Evolutionary conservation across 768 basidiomycete species (phyloP).

Genomic region (Mycena epipterygia): DNA sequence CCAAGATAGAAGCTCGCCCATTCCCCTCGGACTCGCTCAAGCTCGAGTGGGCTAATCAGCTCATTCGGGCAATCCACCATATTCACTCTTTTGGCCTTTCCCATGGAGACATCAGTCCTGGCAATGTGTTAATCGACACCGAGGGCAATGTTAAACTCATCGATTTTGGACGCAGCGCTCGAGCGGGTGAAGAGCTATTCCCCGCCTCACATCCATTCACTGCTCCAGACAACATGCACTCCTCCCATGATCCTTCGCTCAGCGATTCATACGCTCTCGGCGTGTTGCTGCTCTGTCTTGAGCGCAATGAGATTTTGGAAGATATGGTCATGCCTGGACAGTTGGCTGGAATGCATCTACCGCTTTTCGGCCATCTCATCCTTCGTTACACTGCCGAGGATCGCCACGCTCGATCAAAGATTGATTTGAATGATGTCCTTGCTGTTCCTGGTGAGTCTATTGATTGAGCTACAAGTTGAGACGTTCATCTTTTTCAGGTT

Average conservation of each 20-base stretch:
- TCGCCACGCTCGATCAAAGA: not conserved
- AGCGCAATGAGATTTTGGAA: not conserved
- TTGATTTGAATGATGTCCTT: not conserved
- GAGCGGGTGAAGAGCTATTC: not conserved
- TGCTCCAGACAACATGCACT: not conserved
- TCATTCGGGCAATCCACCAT: not conserved
- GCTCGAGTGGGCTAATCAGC: constrained; percentile 4
- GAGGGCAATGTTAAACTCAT: not conserved
- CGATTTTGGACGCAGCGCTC: constrained; percentile 12
- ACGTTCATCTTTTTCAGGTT: no score
- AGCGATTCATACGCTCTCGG: constrained; percentile 2
- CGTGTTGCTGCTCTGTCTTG: not conserved
- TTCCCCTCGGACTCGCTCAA: not conserved
- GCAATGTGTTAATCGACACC: not conserved
- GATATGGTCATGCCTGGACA: not conserved
- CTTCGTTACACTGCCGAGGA: not conserved
- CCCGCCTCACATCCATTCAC: constrained; percentile 10
- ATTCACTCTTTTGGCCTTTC: constrained; percentile 1
- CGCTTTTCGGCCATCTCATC: not conserved
- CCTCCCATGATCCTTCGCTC: not conserved
- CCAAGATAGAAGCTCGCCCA: not conserved
- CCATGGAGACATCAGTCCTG: constrained; percentile 8
- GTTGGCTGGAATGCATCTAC: not conserved
- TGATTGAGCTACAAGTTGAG: no score
- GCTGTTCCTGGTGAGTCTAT: not conserved